These are phyloP conservation scores for Cladosporium sp. DNA, from an alignment of 2,329 filamentous ascomycete species.

Conservation along the genomic window DNA sequence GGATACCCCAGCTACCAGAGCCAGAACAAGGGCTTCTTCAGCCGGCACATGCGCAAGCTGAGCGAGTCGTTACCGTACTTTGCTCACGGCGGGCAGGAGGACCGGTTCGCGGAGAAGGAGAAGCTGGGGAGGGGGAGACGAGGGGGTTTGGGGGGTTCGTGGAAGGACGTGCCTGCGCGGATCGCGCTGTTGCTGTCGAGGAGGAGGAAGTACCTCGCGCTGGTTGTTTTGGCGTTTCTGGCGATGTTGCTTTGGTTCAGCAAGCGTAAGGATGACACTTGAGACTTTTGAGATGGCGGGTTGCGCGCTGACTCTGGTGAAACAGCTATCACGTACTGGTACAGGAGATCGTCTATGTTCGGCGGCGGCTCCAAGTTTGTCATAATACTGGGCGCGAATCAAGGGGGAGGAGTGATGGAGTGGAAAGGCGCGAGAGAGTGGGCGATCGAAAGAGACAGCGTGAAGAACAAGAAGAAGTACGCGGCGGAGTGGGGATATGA, in stretches of 20 bases:
- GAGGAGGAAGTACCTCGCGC: conserved; percentile 24
- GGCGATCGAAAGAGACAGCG: conserved; percentile 94
- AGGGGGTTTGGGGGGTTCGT: neutral
- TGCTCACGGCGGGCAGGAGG: conserved; percentile 42
- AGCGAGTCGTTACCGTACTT: conserved; percentile 75
- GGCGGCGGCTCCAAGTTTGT: conserved; percentile 89
- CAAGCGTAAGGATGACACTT: conserved; percentile 18
- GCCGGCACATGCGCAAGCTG: conserved; percentile 72
- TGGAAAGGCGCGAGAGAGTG: conserved; percentile 97
- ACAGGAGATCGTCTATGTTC: conserved; percentile 64
- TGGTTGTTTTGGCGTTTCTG: conserved; percentile 20
- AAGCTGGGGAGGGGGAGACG: conserved; percentile 55
- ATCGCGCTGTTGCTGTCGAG: conserved; percentile 25
- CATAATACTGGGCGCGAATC: conserved; percentile 85
- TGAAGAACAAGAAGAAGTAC: conserved; percentile 91
- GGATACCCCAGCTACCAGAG: conserved; percentile 72
- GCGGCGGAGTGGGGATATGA: conserved; percentile 86
- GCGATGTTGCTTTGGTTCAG: conserved; percentile 21
- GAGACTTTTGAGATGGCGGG: neutral
- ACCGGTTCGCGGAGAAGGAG: conserved; percentile 66
- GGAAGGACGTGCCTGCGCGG: conserved; percentile 20
- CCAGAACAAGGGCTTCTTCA: conserved; percentile 79
- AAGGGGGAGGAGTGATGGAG: conserved; percentile 96
- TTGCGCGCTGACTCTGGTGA: neutral
- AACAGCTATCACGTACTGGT: conserved; percentile 52